Conservation (phyloP, 1,284 basidiomycete species). For the Thelephora terrestris region DNA sequence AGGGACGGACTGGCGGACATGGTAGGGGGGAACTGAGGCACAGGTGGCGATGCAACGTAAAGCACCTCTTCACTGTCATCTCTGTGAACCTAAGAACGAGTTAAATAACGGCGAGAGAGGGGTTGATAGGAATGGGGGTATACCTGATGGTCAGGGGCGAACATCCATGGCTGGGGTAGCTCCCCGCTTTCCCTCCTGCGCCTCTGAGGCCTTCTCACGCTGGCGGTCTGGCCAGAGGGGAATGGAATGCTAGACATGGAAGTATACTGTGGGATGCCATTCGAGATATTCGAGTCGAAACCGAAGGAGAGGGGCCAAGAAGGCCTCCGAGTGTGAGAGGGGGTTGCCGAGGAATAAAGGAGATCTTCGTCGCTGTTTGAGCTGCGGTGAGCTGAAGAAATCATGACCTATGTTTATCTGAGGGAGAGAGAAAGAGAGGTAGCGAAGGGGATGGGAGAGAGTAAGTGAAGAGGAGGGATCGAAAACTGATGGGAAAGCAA, state of each 20-base stretch:
- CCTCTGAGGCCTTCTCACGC: neutral
- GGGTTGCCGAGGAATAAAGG: neutral
- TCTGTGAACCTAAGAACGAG: neutral
- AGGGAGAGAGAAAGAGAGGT: neutral
- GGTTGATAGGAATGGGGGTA: neutral
- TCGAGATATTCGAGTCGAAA: neutral
- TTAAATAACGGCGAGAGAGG: neutral
- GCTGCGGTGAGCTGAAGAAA: neutral
- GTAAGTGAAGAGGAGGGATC: neutral
- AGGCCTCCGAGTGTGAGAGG: neutral
- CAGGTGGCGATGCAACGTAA: neutral
- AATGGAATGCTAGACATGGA: neutral
- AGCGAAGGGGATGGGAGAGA: neutral
- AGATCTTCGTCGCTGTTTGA: neutral
- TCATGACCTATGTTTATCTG: neutral
- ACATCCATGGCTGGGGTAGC: neutral
- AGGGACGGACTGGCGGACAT: neutral
- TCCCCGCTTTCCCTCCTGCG: neutral
- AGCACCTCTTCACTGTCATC: neutral
- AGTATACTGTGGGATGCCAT: neutral
- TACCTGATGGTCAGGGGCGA: neutral
- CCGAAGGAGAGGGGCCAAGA: neutral
- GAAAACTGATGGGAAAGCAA: neutral
- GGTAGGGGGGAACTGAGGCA: neutral
- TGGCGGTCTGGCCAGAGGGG: neutral